phyloP scores from a whole-genome alignment of 495 filamentous ascomycete species.

The Aspergillus incahuasiensis region DNA sequence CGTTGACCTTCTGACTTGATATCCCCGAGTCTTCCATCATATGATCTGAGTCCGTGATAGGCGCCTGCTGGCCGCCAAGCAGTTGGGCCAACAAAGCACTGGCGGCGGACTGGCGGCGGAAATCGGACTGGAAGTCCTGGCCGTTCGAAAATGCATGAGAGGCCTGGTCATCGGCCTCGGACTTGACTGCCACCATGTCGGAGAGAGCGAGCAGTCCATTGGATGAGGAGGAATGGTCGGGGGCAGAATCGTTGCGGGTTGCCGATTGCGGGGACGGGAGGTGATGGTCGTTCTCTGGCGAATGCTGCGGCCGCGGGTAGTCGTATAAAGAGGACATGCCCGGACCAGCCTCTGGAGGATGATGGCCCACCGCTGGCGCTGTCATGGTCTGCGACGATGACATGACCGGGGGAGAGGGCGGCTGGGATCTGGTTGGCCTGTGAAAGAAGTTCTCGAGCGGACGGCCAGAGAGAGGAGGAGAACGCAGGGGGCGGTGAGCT shows the following conservation, averaged over 20 bases:
- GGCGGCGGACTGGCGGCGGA: conserved; percentile 37
- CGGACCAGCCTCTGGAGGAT: conserved; percentile 43
- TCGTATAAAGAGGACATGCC: conserved; percentile 38
- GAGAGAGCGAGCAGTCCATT: conserved; percentile 29
- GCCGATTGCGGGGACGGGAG: conserved; percentile 39
- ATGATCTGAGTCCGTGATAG: conserved; percentile 1
- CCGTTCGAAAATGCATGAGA: background rate
- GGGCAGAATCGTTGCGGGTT: conserved; percentile 42
- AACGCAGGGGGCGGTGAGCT: conserved; percentile 27
- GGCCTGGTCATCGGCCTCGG: conserved; percentile 23
- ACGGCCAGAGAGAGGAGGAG: conserved; percentile 20
- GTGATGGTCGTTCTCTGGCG: conserved; percentile 19
- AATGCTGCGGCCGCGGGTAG: conserved; percentile 31
- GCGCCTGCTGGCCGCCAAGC: conserved; percentile 31
- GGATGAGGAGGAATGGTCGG: conserved; percentile 24
- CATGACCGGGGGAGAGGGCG: conserved; percentile 36
- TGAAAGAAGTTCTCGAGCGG: conserved; percentile 14
- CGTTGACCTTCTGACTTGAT: conserved; percentile 1
- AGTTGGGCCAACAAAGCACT: conserved; percentile 43
- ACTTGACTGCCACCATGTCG: conserved; percentile 31
- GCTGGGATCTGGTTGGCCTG: conserved; percentile 18
- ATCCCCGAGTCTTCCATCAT: conserved; percentile 8
- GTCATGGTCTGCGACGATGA: conserved; percentile 55
- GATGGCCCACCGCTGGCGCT: conserved; percentile 50
- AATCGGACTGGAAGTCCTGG: conserved; percentile 16